Evolutionary conservation across 2,329 filamentous ascomycete species (phyloP), one percentile per base, ranked within the genome.

Genomic region (Pseudohalonectria lignicola): DNA sequence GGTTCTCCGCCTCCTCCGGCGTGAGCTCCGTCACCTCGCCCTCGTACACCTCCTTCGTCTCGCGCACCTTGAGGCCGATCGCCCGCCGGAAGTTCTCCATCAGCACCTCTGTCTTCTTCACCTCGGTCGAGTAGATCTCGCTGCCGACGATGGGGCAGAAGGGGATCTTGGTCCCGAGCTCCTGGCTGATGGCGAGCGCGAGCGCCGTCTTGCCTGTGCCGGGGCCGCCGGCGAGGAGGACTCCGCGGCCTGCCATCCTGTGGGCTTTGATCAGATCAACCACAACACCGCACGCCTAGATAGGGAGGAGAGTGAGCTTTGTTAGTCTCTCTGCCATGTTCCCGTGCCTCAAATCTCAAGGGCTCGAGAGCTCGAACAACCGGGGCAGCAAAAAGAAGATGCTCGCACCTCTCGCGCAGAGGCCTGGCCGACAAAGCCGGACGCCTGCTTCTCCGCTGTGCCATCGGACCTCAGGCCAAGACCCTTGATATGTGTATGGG

Each of bases 51-150:
- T 98, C 92, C 64, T 98, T 98, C 37, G 90, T 95, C 71, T 98
- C 92, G 53, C 92, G 86, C 48, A 98, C 92, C 56, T 94, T 88
- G 49, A 98, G 73, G 25, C 90, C 92, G 60, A 98, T 98, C 42
- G 92, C 92, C 56, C 92, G 75, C 57, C 92, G 77, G 62, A 98
- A 98, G 67, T 96, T 96, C 71, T 98, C 92, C 92, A 96, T 96
- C 57, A 98, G 67, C 48, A 94, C 83, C 63, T 98, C 92, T 36
- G 92, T 98, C 77, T 98, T 98, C 77, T 98, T 98, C 46, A 98
- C 88, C 63, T 98, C 92, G 33, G 90, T 82, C 49, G 86, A 94
- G 67, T 95, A 98, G 53, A 98, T 83, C 63, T 98, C 92, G 68
- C 88, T 95, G 51, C 88, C 92, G 38, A 95, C 92, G 56, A 98